Conservation (phyloP, 768 basidiomycete genomes). For the Mycena polygramma region DNA sequence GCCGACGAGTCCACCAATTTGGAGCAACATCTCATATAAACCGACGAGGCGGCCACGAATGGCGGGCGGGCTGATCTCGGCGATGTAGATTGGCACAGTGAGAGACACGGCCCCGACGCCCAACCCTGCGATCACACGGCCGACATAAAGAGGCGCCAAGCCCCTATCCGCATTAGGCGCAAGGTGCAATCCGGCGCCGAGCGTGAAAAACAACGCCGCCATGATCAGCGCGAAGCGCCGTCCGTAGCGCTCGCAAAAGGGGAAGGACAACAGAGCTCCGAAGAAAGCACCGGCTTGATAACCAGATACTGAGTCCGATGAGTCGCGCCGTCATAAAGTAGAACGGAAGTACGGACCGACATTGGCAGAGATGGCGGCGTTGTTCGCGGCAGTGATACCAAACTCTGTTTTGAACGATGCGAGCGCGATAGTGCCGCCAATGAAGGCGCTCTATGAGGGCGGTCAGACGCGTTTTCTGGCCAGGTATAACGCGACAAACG, state of each 20-base stretch:
- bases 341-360: background rate
- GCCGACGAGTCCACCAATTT: constrained; percentile 48
- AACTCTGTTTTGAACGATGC: constrained; percentile 20
- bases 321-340: background rate
- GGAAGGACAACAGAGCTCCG: constrained; percentile 14
- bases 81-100: constrained; percentile 30
- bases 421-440: constrained; percentile 22
- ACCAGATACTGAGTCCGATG: constrained; percentile 12
- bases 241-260: constrained; percentile 19
- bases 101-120: constrained; percentile 28
- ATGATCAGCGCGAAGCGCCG: background rate
- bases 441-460: constrained; percentile 16
- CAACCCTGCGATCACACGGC: constrained; percentile 25
- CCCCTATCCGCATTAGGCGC: constrained; percentile 7
- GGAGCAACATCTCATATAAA: constrained; percentile 49
- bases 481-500: background rate
- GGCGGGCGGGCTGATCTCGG: constrained; percentile 44
- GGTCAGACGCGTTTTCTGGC: background rate
- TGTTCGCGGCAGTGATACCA: constrained; percentile 11
- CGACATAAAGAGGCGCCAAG: constrained; percentile 17
- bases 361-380: constrained; percentile 20
- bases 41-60: constrained; percentile 51
- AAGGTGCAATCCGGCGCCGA: constrained; percentile 17
- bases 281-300: constrained; percentile 24
- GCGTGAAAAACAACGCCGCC: constrained; percentile 12